These are phyloP conservation scores for Coemansia guatemalensis DNA, from an alignment of 192 early-diverging fungal genomes.

Conservation along the genomic window DNA sequence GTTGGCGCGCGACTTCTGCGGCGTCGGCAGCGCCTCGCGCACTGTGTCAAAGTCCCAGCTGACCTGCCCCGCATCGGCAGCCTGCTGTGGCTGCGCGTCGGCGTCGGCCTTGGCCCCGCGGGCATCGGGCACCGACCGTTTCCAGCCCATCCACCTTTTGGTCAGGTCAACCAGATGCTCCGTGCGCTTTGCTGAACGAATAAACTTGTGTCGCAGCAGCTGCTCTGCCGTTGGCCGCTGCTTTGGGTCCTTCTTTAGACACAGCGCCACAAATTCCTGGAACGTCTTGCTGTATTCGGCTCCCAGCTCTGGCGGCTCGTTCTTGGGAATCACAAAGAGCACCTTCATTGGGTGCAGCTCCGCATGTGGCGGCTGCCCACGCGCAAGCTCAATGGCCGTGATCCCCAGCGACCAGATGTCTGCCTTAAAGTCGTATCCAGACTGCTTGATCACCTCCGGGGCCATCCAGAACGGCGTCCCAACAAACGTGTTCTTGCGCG, in stretches of 20 bases:
- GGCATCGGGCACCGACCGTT: constrained; percentile 56
- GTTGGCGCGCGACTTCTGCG: constrained; percentile 20
- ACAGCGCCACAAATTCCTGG: constrained; percentile 85
- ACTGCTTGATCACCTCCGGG: constrained; percentile 92
- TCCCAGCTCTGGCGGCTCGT: constrained; percentile 79
- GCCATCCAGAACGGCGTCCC: constrained; percentile 98
- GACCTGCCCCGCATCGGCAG: constrained; percentile 27
- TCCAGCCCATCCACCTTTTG: constrained; percentile 79
- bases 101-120: constrained; percentile 31
- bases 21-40: constrained; percentile 45
- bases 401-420: constrained; percentile 99
- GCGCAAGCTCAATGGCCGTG: constrained; percentile 95
- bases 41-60: constrained; percentile 53
- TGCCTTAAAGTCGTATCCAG: constrained; percentile 92
- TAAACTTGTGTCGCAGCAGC: constrained; percentile 84
- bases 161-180: constrained; percentile 84
- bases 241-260: constrained; percentile 83
- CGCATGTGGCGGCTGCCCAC: constrained; percentile 88
- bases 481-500: constrained; percentile 97
- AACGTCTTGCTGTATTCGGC: constrained; percentile 77
- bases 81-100: constrained; percentile 7
- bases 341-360: constrained; percentile 96
- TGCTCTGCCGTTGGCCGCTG: constrained; percentile 88
- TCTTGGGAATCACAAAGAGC: constrained; percentile 90
- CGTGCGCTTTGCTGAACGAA: constrained; percentile 78